Conservation (phyloP, 2,329 filamentous ascomycete species). For the Neonectria ditissima region DNA sequence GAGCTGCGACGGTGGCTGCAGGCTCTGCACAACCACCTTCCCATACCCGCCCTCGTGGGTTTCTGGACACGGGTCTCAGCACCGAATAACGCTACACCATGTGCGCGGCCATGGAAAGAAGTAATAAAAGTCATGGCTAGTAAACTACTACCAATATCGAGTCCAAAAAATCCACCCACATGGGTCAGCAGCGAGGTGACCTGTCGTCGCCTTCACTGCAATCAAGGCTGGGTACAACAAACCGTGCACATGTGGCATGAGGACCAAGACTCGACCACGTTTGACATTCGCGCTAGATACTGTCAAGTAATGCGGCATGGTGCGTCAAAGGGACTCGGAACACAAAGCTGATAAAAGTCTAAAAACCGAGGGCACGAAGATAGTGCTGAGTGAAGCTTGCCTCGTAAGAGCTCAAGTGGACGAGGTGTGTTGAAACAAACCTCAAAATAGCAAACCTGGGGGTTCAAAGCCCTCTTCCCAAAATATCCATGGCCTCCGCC, state of each 20-base stretch:
- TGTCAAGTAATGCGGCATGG: neutral
- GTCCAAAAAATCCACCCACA: neutral
- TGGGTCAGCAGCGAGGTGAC: neutral
- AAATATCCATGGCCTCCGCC: neutral
- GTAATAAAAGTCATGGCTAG: neutral
- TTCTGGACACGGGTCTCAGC: slow-evolving; percentile 22
- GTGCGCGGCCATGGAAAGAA: neutral
- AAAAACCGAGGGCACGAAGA: neutral
- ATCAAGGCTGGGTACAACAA: neutral
- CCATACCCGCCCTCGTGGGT: slow-evolving; percentile 25
- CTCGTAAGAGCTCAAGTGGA: neutral
- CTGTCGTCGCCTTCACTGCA: neutral
- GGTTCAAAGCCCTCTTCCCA: neutral
- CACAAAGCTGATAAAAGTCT: neutral
- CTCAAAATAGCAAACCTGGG: neutral
- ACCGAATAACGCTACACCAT: slow-evolving; percentile 3
- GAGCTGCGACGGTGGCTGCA: slow-evolving; percentile 28
- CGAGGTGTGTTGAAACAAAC: slow-evolving; percentile 18
- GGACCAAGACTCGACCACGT: neutral
- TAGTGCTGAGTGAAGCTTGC: neutral
- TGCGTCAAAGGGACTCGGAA: neutral
- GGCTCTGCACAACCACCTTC: slow-evolving; percentile 20
- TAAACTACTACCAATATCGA: neutral
- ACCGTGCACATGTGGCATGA: slow-evolving; percentile 2
- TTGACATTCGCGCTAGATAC: neutral